Base-by-base conservation (phyloP, 371 early-diverging fungal species). In the Catenaria anguillulae region DNA sequence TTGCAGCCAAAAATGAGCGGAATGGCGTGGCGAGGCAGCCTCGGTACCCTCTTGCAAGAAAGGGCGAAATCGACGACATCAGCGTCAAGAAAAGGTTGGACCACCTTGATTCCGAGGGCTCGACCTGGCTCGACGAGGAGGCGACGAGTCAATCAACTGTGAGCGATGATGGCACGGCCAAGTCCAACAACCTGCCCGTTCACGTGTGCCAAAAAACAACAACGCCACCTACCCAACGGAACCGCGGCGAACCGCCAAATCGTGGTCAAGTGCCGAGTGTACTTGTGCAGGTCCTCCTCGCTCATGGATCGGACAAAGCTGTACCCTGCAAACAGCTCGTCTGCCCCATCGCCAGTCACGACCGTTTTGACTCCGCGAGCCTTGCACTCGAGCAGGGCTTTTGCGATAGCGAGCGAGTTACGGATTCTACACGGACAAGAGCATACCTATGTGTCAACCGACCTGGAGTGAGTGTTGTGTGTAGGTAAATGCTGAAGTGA, bases 311-410 rank as follows among this genome's bases (percentile, higher is more conserved):
- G 72, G 62, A 84, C 66, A 62, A 80, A 79, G 4, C 68, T 62
- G 66, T 84, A 82, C 0, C 84, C 84, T 10, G 77, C 80, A 67
- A 82, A 84, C 33, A 81, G 69, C 56, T 81, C 82, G 56, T 84
- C 84, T 0, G 81, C 77, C 0, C 79, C 82, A 8, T 46, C 46
- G 46, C 46, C 84, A 0, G 82, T 81, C 64, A 76, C 70, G n/a
- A 83, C 74, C 0, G 74, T 67, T 52, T 60, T 70, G 66, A 75
- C 72, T 5, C 82, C 82, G 21, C 70, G 42, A 17, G 61, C 34
- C 55, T 72, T 67, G 56, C 75, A 74, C 4, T 70, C 55, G 36
- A 64, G 60, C 46, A 81, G 64, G 0, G 76, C 74, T 21, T 65
- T 55, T 0, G 80, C 77, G 35, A 79, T 71, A 0, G 74, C 77